Evolutionary conservation across 768 basidiomycete genomes (phyloP).

Genomic region (Boletus sensibilis): DNA sequence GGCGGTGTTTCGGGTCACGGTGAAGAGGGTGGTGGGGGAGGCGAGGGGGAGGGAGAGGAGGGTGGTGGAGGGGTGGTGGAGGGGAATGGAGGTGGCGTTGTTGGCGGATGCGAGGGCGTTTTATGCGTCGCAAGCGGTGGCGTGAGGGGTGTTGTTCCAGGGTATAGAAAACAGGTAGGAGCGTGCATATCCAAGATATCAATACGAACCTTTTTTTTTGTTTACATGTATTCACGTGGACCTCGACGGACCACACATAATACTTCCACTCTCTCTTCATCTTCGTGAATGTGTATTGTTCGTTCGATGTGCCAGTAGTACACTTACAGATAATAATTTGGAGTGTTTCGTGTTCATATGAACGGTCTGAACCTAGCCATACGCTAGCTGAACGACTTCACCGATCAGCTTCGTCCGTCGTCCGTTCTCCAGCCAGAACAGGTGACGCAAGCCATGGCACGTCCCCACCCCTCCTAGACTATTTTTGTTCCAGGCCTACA

Average conservation of each 20-base stretch:
- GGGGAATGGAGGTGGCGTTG: slow-evolving; percentile 30
- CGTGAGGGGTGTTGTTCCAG: slow-evolving; percentile 13
- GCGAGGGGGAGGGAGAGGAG: slow-evolving; percentile 54
- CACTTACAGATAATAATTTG: too few species aligned
- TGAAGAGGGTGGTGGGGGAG: slow-evolving; percentile 68
- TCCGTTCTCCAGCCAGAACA: too few species aligned
- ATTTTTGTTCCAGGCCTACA: too few species aligned
- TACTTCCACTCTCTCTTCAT: background rate
- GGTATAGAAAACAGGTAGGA: background rate
- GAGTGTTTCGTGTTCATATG: too few species aligned
- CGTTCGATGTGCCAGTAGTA: too few species aligned
- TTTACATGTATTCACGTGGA: background rate
- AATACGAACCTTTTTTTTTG: too few species aligned
- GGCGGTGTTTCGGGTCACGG: slow-evolving; percentile 67
- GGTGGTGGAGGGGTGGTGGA: slow-evolving; percentile 59
- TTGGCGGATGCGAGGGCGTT: slow-evolving; percentile 33
- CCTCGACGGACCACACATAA: slow-evolving; percentile 4
- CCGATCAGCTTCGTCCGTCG: too few species aligned
- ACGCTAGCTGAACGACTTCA: too few species aligned
- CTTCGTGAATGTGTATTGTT: background rate
- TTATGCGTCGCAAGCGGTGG: slow-evolving; percentile 33
- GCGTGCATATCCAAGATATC: background rate
- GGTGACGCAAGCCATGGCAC: too few species aligned
- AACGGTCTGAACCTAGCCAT: too few species aligned
- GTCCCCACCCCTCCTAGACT: too few species aligned